phyloP scores from a whole-genome alignment of 164 flowering plant species.

The Aristolochia contorta region DNA sequence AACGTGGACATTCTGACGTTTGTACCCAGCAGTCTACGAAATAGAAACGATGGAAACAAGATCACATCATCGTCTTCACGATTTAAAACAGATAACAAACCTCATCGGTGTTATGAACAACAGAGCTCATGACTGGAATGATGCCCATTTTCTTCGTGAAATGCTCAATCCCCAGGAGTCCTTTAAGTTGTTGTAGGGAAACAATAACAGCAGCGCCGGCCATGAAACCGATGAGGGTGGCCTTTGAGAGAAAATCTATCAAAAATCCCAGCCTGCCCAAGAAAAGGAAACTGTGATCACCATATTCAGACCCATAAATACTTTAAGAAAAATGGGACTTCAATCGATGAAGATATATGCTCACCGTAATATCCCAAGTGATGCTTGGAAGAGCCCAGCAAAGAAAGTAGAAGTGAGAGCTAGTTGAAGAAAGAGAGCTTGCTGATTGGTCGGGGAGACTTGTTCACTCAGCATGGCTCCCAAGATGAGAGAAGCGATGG shows the following conservation, averaged over 20 bases:
- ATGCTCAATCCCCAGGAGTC: constrained; percentile 76
- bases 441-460: constrained; percentile 58
- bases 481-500: constrained; percentile 81
- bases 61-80: neutral
- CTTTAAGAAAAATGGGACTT: neutral
- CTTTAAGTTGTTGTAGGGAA: constrained; percentile 83
- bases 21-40: neutral
- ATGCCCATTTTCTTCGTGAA: constrained; percentile 82
- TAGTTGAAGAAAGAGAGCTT: constrained; percentile 63
- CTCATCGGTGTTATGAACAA: constrained; percentile 60
- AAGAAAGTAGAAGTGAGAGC: constrained; percentile 85
- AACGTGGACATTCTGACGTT: neutral
- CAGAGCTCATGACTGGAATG: constrained; percentile 74
- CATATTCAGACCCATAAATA: neutral
- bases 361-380: constrained; percentile 76
- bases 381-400: constrained; percentile 88
- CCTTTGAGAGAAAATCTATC: constrained; percentile 87
- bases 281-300: neutral
- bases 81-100: constrained; percentile 13
- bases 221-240: constrained; percentile 86
- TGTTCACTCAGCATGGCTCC: constrained; percentile 79
- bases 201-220: constrained; percentile 98
- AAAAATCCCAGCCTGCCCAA: constrained; percentile 77
- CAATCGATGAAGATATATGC: neutral
- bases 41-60: neutral